Evolutionary conservation across 257 asterid genomes (phyloP).

Genomic region (Solanum verrucosum): DNA sequence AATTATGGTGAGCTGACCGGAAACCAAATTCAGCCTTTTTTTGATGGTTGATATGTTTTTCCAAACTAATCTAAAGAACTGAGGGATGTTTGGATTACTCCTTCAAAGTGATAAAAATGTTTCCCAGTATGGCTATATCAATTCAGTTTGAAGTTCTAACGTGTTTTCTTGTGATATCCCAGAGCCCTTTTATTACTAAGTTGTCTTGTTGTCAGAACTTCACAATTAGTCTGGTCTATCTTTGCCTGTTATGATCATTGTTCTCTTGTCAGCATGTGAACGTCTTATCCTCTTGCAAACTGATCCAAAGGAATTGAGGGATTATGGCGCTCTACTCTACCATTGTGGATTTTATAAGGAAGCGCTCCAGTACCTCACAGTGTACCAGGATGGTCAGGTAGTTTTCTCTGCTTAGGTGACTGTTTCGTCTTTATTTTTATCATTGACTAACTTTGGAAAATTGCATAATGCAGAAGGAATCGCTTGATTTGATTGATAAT

Average conservation of each 20-base stretch:
- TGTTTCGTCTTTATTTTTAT: background rate
- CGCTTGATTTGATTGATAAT: constrained; percentile 14
- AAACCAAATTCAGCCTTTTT: background rate
- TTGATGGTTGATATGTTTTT: background rate
- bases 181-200: background rate
- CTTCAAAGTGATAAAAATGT: background rate
- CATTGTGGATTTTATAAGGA: constrained; percentile 77
- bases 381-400: constrained; percentile 53
- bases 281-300: constrained; percentile 63
- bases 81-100: background rate
- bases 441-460: constrained; percentile 1
- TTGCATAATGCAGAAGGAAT: constrained; percentile 17
- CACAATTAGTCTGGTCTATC: background rate
- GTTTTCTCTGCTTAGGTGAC: background rate
- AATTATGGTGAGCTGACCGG: background rate
- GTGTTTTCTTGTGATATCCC: background rate
- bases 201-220: background rate
- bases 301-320: constrained; percentile 59
- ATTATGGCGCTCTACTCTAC: constrained; percentile 64
- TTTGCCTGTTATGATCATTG: constrained; percentile 3
- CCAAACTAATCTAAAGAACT: background rate
- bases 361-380: constrained; percentile 44
- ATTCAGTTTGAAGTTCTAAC: background rate
- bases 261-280: constrained; percentile 55
- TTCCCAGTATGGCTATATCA: background rate